These are phyloP conservation scores for Posidonia oceanica DNA, from an alignment of 116 monocot species.

Conservation along the genomic window DNA sequence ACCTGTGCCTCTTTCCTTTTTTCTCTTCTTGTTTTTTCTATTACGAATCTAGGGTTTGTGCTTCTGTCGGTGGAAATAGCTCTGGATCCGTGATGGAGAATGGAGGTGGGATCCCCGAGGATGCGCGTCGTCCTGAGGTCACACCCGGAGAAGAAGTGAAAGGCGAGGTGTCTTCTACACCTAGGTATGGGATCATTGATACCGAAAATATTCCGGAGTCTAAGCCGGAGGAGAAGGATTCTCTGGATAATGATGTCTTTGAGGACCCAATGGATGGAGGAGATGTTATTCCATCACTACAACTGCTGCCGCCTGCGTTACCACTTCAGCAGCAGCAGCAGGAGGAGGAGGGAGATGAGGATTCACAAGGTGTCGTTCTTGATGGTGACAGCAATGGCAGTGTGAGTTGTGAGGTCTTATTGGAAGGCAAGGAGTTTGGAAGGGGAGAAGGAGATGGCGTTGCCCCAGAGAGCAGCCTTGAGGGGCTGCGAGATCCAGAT, in stretches of 20 bases:
- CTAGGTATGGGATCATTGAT: background rate
- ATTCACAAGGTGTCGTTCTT: too few relatives aligned
- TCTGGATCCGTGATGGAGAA: background rate
- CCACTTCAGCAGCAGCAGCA: background rate
- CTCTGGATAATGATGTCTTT: background rate
- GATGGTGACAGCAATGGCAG: too few relatives aligned
- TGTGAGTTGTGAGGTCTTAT: too few relatives aligned
- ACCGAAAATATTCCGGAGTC: background rate
- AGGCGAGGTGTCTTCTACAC: background rate
- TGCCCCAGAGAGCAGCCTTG: too few relatives aligned
- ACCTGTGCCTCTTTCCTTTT: background rate
- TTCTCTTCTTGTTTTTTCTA: background rate
- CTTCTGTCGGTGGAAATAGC: background rate
- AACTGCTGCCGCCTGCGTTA: background rate
- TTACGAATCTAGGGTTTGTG: slow-evolving; percentile 1
- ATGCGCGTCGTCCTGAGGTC: background rate
- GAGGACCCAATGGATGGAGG: background rate
- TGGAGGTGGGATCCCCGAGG: background rate
- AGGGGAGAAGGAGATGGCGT: too few relatives aligned
- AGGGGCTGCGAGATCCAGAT: too few relatives aligned
- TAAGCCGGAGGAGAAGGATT: background rate
- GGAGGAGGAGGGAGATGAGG: background rate
- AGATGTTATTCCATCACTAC: background rate
- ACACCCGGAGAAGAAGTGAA: background rate
- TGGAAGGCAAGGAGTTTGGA: too few relatives aligned